These are phyloP conservation scores for Leptographium flavum DNA, from an alignment of 2,329 filamentous ascomycete species.

Conservation along the genomic window DNA sequence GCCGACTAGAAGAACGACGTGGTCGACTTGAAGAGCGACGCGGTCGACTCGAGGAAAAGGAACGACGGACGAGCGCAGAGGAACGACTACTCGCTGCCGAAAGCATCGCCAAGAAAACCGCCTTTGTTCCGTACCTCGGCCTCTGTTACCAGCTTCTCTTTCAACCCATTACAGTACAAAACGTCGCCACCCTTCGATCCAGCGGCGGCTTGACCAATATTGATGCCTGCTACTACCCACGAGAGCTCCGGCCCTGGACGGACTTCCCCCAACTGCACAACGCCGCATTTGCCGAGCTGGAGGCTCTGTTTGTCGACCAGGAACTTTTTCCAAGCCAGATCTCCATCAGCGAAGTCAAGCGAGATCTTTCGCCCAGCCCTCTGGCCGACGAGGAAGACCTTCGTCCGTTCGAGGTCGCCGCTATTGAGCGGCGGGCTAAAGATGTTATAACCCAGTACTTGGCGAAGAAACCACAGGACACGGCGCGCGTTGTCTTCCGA, in stretches of 20 bases:
- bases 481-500: not conserved
- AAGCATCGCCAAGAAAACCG: not conserved
- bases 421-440: not conserved
- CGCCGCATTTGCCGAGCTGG: not conserved
- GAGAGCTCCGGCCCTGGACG: not conserved
- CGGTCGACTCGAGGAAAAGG: not conserved
- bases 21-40: not conserved
- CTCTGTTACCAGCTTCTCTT: not conserved
- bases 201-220: not conserved
- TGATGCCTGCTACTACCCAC: not conserved
- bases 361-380: not conserved
- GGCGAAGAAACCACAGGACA: not conserved
- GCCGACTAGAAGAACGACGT: not conserved
- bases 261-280: not conserved
- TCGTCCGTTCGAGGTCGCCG: not conserved
- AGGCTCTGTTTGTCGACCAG: not conserved
- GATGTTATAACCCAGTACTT: not conserved
- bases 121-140: not conserved
- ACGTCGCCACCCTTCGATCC: not conserved
- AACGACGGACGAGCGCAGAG: not conserved
- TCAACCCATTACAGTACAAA: not conserved
- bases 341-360: not conserved
- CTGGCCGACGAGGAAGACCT: not conserved
- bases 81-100: too few species aligned
- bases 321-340: not conserved